These are phyloP conservation scores for Dryas drummondii DNA, from an alignment of 306 rosid genomes.

Conservation along the genomic window DNA sequence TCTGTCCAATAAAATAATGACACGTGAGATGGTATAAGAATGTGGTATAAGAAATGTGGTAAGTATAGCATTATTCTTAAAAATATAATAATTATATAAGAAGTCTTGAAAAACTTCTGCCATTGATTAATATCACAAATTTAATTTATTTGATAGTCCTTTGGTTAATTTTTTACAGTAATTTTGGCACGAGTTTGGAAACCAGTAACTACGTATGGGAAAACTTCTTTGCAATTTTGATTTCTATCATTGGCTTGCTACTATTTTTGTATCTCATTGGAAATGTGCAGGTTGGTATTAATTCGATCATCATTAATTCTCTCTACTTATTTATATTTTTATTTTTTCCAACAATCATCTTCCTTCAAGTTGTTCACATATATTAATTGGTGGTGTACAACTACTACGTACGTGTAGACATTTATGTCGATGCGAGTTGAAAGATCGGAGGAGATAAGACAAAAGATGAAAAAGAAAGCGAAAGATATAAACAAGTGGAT, in stretches of 20 bases:
- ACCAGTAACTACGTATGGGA: conserved; percentile 36
- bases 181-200: conserved; percentile 35
- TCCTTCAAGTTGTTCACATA: too few species aligned
- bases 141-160: not conserved
- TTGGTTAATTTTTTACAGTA: conserved; percentile 13
- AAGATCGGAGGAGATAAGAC: conserved; percentile 68
- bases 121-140: too few species aligned
- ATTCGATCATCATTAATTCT: not conserved
- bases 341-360: not conserved
- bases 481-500: conserved; percentile 32
- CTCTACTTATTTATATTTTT: not conserved
- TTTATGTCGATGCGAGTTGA: conserved; percentile 61
- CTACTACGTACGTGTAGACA: conserved; percentile 32
- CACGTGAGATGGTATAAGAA: too few species aligned
- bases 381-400: not conserved
- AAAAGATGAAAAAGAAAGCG: conserved; percentile 24
- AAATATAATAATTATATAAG: too few species aligned
- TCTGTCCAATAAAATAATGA: too few species aligned
- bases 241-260: conserved; percentile 34
- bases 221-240: conserved; percentile 26
- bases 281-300: conserved; percentile 36
- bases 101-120: too few species aligned
- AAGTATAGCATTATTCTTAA: too few species aligned
- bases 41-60: too few species aligned
- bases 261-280: conserved; percentile 40